Evolutionary conservation across 345 rosid genomes (phyloP).

Genomic region (Brassica carinata): DNA sequence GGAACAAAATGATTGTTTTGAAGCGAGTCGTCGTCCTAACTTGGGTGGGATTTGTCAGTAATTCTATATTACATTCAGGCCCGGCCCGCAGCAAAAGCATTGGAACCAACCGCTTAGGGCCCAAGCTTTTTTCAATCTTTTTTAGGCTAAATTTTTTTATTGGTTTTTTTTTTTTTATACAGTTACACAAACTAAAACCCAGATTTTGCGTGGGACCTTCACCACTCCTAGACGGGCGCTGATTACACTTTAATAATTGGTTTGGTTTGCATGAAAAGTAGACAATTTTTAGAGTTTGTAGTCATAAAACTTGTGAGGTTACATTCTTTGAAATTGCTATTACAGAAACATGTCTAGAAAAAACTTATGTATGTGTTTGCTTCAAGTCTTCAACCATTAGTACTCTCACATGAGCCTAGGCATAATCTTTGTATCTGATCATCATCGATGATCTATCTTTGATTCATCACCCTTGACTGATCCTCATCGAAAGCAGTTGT

Average conservation of each 20-base stretch:
- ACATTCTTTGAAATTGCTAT: neutral
- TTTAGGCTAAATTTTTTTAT: too few species aligned
- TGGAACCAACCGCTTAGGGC: too few species aligned
- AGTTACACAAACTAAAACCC: too few species aligned
- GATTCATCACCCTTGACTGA: too few species aligned
- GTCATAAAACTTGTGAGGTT: neutral
- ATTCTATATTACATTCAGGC: too few species aligned
- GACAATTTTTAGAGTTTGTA: neutral
- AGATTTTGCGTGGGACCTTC: too few species aligned
- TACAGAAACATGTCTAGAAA: neutral
- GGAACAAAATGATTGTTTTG: neutral
- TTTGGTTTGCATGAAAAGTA: neutral
- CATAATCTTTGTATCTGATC: neutral
- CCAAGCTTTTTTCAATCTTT: too few species aligned
- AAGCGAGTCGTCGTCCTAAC: conserved; percentile 1
- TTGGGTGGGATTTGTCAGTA: conserved; percentile 5
- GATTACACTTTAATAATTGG: neutral
- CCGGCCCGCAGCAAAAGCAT: too few species aligned
- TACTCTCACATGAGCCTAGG: neutral
- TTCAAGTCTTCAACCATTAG: neutral
- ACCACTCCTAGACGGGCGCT: too few species aligned
- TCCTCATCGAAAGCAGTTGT: too few species aligned
- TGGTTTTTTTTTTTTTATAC: too few species aligned
- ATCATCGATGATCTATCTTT: too few species aligned
- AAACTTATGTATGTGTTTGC: neutral